Percentiles rank a stretch among this genome's conserved stretches.
Conservation (phyloP, 2,329 filamentous ascomycete species). For the Phialophora verrucosa region DNA sequence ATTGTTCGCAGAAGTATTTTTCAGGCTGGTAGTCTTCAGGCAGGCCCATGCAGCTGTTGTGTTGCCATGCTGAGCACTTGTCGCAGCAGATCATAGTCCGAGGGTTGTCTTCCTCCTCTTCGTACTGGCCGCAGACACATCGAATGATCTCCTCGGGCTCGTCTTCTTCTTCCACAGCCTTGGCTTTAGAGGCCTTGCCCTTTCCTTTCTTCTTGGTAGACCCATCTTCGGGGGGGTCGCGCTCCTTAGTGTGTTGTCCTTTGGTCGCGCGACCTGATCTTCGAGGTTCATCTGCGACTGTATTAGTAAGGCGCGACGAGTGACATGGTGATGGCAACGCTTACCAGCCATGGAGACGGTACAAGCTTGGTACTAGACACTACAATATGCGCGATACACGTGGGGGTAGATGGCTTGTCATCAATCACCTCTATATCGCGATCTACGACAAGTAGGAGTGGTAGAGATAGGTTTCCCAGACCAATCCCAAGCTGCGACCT, state of each 20-base stretch:
- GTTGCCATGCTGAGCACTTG: slow-evolving; percentile 90
- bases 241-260: slow-evolving; percentile 88
- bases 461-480: slow-evolving; percentile 30
- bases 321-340: slow-evolving; percentile 49
- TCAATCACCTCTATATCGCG: slow-evolving; percentile 36
- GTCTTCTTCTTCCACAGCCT: slow-evolving; percentile 56
- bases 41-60: slow-evolving; percentile 93
- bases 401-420: slow-evolving; percentile 26
- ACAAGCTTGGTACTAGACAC: slow-evolving; percentile 26
- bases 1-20: slow-evolving; percentile 91
- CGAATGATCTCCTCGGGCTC: slow-evolving; percentile 78
- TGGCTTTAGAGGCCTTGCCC: slow-evolving; percentile 52
- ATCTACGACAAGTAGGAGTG: slow-evolving; percentile 35
- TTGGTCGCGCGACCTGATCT: slow-evolving; percentile 96
- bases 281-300: slow-evolving; percentile 74
- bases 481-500: slow-evolving; percentile 17
- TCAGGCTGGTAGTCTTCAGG: slow-evolving; percentile 76
- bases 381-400: slow-evolving; percentile 32
- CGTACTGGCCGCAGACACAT: slow-evolving; percentile 88
- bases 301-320: slow-evolving; percentile 20
- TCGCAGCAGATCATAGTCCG: slow-evolving; percentile 97
- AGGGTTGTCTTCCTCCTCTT: slow-evolving; percentile 82
- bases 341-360: slow-evolving; percentile 64
- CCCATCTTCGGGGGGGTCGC: slow-evolving; percentile 71
- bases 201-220: slow-evolving; percentile 55